Percentiles rank a stretch among this genome's conserved stretches.
Evolutionary conservation across 2,329 filamentous ascomycete species (phyloP).

Genomic region (Alternaria sp.): DNA sequence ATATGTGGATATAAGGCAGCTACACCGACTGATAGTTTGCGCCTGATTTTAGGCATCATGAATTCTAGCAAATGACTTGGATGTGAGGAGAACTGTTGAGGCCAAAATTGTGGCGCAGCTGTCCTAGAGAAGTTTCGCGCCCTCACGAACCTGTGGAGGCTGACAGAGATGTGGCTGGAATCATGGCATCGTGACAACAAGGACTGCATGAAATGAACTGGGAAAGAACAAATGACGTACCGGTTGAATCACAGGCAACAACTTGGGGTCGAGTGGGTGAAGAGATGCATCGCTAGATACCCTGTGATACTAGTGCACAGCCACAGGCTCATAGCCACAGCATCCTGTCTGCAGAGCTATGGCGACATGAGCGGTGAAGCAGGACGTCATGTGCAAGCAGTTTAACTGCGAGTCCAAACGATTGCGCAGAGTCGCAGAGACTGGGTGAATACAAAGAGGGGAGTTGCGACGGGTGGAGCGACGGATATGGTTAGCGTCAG

Average conservation of each 20-base stretch:
- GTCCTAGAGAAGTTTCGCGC: not conserved
- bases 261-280: not conserved
- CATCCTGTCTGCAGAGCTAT: constrained; percentile 8
- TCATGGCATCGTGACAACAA: constrained; percentile 1
- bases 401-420: not conserved
- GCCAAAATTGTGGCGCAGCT: constrained; percentile 19
- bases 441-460: not conserved
- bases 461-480: not conserved
- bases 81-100: constrained; percentile 15
- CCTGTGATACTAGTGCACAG: constrained; percentile 10
- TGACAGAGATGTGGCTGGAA: constrained; percentile 9
- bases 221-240: not conserved
- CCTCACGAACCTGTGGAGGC: constrained; percentile 1
- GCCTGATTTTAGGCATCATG: constrained; percentile 16
- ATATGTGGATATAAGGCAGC: not conserved
- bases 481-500: not conserved
- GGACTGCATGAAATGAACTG: not conserved
- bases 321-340: constrained; percentile 15
- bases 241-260: not conserved
- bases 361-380: constrained; percentile 7
- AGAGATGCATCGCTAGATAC: constrained; percentile 9
- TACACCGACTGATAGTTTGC: not conserved
- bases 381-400: not conserved
- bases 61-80: not conserved
- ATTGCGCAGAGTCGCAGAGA: not conserved